Percentiles rank a stretch among this genome's conserved stretches.
These are phyloP conservation scores for Inosperma sp. DNA, from an alignment of 768 basidiomycete species.

Conservation along the genomic window DNA sequence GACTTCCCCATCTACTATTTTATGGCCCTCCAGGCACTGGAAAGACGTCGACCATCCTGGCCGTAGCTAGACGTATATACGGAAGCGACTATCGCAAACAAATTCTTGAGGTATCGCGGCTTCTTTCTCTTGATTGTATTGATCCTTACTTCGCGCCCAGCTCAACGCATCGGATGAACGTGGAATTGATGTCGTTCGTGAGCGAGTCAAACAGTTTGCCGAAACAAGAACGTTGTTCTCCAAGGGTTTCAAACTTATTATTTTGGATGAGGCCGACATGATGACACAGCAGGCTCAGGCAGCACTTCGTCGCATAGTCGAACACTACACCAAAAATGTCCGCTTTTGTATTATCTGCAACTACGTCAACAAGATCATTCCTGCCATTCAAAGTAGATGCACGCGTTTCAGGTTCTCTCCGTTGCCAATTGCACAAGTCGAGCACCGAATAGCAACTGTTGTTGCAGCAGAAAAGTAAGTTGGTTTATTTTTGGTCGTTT, in stretches of 20 bases:
- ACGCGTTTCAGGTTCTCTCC: conserved; percentile 97
- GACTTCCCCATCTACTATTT: conserved; percentile 91
- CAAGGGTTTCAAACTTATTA: conserved; percentile 95
- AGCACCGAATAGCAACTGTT: conserved; percentile 73
- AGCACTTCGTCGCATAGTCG: conserved; percentile 93
- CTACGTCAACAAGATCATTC: conserved; percentile 98
- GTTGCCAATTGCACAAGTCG: conserved; percentile 77
- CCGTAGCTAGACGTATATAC: conserved; percentile 93
- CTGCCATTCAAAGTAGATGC: conserved; percentile 97
- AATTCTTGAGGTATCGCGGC: conserved; percentile 76
- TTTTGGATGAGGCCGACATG: conserved; percentile 99
- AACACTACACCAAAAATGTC: conserved; percentile 98
- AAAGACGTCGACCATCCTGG: conserved; percentile 96
- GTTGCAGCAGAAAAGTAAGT: conserved; percentile 80
- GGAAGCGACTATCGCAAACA: conserved; percentile 83
- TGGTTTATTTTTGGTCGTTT: not conserved
- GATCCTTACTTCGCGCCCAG: conserved; percentile 37
- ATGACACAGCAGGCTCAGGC: conserved; percentile 99
- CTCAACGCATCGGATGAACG: conserved; percentile 98
- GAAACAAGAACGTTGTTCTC: conserved; percentile 89
- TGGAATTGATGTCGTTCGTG: conserved; percentile 97
- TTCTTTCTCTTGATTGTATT: not conserved
- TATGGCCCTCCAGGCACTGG: conserved; percentile 99
- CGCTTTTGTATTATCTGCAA: conserved; percentile 99
- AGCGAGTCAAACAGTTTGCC: conserved; percentile 98